Evolutionary conservation across 2,329 filamentous ascomycete species (phyloP).

Genomic region (Fusarium phyllophilum): DNA sequence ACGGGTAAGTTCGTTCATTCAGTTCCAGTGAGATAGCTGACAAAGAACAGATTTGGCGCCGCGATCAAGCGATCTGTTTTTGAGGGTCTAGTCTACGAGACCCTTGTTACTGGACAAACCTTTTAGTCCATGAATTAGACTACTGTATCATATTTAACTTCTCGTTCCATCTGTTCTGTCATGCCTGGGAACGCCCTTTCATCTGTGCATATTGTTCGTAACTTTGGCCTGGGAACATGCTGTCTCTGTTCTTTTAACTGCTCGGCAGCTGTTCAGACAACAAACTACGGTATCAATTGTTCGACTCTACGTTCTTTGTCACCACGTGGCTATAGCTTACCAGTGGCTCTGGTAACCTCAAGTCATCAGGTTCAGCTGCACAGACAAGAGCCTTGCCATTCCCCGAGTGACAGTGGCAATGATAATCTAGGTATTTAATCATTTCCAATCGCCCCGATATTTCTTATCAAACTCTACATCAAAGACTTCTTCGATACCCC

Average conservation of each 20-base stretch:
- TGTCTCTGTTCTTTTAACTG: no score
- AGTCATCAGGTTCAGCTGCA: not conserved
- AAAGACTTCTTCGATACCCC: not conserved
- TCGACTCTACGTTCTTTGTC: no score
- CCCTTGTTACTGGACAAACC: not conserved
- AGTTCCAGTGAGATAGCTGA: not conserved
- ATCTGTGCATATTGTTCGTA: not conserved
- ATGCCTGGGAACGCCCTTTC: not conserved
- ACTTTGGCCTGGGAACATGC: not conserved
- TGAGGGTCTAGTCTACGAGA: conserved; percentile 14
- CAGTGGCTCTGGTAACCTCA: not conserved
- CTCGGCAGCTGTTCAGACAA: not conserved
- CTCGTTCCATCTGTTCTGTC: not conserved
- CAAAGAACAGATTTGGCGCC: conserved; percentile 6
- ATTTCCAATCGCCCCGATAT: not conserved
- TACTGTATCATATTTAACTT: not conserved
- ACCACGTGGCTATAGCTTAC: not conserved
- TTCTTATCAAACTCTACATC: not conserved
- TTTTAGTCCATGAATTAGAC: not conserved
- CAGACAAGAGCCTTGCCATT: not conserved
- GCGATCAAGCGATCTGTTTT: conserved; percentile 22
- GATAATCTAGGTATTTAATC: not conserved
- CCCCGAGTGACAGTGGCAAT: not conserved
- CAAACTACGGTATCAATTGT: not conserved
- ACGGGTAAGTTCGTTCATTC: not conserved